Evolutionary conservation across 1,284 basidiomycete genomes (phyloP).

Genomic region (Cutaneotrichosporon spelunceum): DNA sequence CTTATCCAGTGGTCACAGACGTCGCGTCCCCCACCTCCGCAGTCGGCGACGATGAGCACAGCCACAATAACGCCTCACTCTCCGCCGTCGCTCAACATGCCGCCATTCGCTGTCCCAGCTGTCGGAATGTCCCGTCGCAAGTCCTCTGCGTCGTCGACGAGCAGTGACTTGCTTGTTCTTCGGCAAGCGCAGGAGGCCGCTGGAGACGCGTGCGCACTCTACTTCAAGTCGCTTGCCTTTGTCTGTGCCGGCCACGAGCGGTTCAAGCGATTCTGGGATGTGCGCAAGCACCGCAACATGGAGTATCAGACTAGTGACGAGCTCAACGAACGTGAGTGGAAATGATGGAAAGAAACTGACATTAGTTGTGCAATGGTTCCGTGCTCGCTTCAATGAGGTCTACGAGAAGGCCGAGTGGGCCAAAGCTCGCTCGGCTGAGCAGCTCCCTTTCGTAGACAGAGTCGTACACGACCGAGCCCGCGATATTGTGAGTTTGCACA

Average conservation of each 20-base stretch:
- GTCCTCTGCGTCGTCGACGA: constrained; percentile 33
- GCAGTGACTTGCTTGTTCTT: constrained; percentile 56
- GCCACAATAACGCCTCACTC: constrained; percentile 18
- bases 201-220: constrained; percentile 80
- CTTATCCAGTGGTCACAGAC: constrained; percentile 59
- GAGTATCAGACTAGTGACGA: constrained; percentile 51
- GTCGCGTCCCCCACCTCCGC: neutral
- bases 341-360: constrained; percentile 5
- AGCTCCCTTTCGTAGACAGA: constrained; percentile 56
- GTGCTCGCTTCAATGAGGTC: constrained; percentile 58
- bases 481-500: constrained; percentile 42
- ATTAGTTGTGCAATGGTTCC: constrained; percentile 58
- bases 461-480: constrained; percentile 59
- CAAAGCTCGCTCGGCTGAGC: constrained; percentile 54
- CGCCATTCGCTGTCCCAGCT: constrained; percentile 28
- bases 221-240: constrained; percentile 89
- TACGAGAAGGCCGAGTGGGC: constrained; percentile 60
- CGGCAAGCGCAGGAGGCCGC: constrained; percentile 69
- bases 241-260: constrained; percentile 81
- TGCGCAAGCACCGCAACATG: constrained; percentile 32
- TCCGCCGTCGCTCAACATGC: constrained; percentile 14
- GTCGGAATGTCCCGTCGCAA: constrained; percentile 24
- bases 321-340: constrained; percentile 56
- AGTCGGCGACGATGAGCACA: constrained; percentile 13
- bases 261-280: constrained; percentile 53